Evolutionary conservation across 306 rosid genomes (phyloP).

Genomic region (Prunus armeniaca): DNA sequence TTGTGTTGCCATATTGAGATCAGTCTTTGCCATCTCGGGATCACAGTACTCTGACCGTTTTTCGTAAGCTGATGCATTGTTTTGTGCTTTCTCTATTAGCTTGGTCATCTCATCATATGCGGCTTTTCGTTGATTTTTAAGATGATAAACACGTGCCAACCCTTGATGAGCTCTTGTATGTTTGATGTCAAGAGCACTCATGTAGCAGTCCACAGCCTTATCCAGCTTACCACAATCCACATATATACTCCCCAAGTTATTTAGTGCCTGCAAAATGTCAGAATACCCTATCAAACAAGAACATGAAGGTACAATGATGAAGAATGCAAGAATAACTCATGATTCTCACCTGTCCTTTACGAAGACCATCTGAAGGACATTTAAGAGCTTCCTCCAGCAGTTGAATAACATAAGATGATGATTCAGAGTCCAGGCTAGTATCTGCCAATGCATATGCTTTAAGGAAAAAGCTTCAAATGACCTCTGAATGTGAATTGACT

Average conservation of each 20-base stretch:
- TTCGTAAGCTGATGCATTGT: conserved; percentile 79
- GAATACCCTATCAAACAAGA: conserved; percentile 15
- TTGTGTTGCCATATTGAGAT: conserved; percentile 64
- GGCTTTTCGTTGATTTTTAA: conserved; percentile 57
- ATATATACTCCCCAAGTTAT: conserved; percentile 72
- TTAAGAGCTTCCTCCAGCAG: conserved; percentile 74
- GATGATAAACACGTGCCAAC: conserved; percentile 72
- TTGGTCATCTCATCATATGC: conserved; percentile 84
- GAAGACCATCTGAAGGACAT: conserved; percentile 88
- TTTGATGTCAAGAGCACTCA: conserved; percentile 73
- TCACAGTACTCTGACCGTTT: conserved; percentile 80
- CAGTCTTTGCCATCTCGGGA: conserved; percentile 67
- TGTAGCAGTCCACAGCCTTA: conserved; percentile 65
- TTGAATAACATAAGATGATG: conserved; percentile 58
- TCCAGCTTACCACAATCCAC: conserved; percentile 71
- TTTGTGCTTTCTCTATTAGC: conserved; percentile 67
- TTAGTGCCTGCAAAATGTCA: conserved; percentile 60
- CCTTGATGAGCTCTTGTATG: conserved; percentile 97
- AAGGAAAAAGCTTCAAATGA: conserved; percentile 84
- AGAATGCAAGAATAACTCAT: background rate
- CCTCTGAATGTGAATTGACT: conserved; percentile 59
- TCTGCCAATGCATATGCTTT: conserved; percentile 78
- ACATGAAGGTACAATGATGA: conserved; percentile 1
- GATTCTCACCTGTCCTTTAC: conserved; percentile 80
- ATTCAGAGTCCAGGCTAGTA: conserved; percentile 50